phyloP scores from a whole-genome alignment of 331 rosid genomes.

The Quercus phellos region DNA sequence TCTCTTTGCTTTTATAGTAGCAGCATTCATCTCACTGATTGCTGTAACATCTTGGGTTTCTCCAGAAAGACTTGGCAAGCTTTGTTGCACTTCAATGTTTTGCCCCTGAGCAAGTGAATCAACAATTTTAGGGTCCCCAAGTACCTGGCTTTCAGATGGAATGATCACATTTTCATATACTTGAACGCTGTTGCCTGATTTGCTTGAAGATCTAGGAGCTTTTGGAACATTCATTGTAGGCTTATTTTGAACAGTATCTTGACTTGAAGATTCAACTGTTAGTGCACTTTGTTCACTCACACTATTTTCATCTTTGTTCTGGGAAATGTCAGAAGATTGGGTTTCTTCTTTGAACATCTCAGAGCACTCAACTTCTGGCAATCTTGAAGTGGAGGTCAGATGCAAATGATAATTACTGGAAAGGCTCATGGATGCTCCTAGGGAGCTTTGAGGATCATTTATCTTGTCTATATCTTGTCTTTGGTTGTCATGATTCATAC shows the following conservation, averaged over 20 bases:
- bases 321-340: conserved; percentile 32
- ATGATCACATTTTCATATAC: conserved; percentile 12
- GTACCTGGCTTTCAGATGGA: conserved; percentile 37
- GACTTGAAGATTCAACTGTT: conserved; percentile 43
- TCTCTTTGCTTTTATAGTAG: conserved; percentile 34
- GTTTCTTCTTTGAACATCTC: conserved; percentile 38
- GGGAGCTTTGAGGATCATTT: conserved; percentile 25
- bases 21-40: conserved; percentile 34
- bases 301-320: conserved; percentile 40
- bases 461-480: conserved; percentile 32
- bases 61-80: conserved; percentile 26
- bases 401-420: conserved; percentile 26
- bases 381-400: conserved; percentile 31
- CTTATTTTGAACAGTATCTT: conserved; percentile 20
- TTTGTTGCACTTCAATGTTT: conserved; percentile 33
- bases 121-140: conserved; percentile 29
- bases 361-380: conserved; percentile 36
- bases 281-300: conserved; percentile 35
- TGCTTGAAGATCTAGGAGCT: conserved; percentile 24
- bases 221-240: conserved; percentile 14
- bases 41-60: conserved; percentile 34
- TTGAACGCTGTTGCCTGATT: conserved; percentile 19
- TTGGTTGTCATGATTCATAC: conserved; percentile 29
- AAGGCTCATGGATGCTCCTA: conserved; percentile 28
- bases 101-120: conserved; percentile 23